phyloP scores from a whole-genome alignment of 2,329 filamentous ascomycete genomes.

The Colletotrichum ledebouriae region DNA sequence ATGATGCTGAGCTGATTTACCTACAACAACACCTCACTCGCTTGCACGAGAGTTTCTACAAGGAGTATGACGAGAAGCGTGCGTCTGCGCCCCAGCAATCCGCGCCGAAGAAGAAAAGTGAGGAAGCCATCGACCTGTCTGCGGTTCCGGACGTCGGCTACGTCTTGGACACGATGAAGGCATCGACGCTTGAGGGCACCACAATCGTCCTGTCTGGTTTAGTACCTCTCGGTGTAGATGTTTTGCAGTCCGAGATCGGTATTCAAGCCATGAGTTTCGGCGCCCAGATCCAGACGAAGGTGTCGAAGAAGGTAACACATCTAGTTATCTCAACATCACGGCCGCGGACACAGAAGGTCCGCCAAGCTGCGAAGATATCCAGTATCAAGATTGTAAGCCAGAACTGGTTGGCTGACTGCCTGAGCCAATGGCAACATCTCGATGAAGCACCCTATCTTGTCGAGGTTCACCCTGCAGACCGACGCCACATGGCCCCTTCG shows the following conservation, averaged over 20 bases:
- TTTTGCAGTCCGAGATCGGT: conserved; percentile 86
- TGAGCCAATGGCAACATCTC: conserved; percentile 85
- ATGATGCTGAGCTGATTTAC: conserved; percentile 84
- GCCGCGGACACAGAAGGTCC: conserved; percentile 90
- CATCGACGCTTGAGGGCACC: conserved; percentile 78
- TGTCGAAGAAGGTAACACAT: conserved; percentile 77
- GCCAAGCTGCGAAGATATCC: conserved; percentile 82
- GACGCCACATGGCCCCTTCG: conserved; percentile 53
- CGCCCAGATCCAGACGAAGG: conserved; percentile 70
- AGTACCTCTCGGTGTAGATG: conserved; percentile 83
- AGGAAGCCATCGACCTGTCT: conserved; percentile 59
- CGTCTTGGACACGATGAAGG: conserved; percentile 87
- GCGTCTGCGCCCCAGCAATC: conserved; percentile 44
- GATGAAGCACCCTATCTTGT: conserved; percentile 85
- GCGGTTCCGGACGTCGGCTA: conserved; percentile 86
- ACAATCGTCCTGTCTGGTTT: conserved; percentile 92
- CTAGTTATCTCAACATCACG: conserved; percentile 78
- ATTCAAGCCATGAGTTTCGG: conserved; percentile 91
- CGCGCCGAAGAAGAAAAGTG: conserved; percentile 45
- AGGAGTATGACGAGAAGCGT: conserved; percentile 78
- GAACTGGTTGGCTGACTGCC: conserved; percentile 88
- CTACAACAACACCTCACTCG: conserved; percentile 81
- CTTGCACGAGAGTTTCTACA: conserved; percentile 85
- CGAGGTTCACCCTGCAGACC: conserved; percentile 78
- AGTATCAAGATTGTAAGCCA: conserved; percentile 92